Evolutionary conservation across 805 yeast species (phyloP).

Genomic region (Sporopachydermia quercuum): DNA sequence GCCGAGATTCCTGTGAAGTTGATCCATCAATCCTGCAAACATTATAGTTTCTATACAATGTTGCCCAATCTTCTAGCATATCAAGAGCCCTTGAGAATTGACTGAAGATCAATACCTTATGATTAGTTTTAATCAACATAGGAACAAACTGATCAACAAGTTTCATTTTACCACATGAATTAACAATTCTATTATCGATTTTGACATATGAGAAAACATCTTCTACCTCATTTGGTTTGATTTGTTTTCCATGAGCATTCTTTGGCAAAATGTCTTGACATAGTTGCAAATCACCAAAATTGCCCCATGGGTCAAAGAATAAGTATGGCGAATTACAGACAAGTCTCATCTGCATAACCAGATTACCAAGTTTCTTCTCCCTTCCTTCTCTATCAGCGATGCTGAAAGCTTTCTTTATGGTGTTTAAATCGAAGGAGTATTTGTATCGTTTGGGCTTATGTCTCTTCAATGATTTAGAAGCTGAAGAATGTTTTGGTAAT

Average conservation of each 20-base stretch:
- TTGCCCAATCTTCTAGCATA: constrained; percentile 59
- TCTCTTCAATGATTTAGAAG: too few relatives aligned
- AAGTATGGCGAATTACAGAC: constrained; percentile 78
- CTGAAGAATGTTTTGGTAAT: too few relatives aligned
- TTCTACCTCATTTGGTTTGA: constrained; percentile 2
- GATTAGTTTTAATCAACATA: constrained; percentile 31
- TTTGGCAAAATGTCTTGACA: constrained; percentile 18
- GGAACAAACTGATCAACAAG: constrained; percentile 49
- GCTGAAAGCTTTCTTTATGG: background rate
- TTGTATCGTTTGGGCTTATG: too few relatives aligned
- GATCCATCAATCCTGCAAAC: constrained; percentile 67
- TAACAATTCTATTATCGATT: constrained; percentile 26
- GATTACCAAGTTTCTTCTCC: constrained; percentile 43
- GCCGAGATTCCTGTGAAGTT: constrained; percentile 49
- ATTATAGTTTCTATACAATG: constrained; percentile 25
- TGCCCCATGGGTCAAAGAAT: constrained; percentile 61
- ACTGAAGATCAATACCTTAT: constrained; percentile 69
- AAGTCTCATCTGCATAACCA: constrained; percentile 73
- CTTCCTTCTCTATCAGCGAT: constrained; percentile 25
- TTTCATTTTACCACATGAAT: constrained; percentile 59
- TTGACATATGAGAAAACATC: constrained; percentile 10
- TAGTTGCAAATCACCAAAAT: background rate
- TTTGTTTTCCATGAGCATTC: constrained; percentile 15
- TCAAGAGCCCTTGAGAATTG: constrained; percentile 83
- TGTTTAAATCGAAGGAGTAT: background rate